Conservation (phyloP, 768 basidiomycete species). For the Psilocybe cyanescens region DNA sequence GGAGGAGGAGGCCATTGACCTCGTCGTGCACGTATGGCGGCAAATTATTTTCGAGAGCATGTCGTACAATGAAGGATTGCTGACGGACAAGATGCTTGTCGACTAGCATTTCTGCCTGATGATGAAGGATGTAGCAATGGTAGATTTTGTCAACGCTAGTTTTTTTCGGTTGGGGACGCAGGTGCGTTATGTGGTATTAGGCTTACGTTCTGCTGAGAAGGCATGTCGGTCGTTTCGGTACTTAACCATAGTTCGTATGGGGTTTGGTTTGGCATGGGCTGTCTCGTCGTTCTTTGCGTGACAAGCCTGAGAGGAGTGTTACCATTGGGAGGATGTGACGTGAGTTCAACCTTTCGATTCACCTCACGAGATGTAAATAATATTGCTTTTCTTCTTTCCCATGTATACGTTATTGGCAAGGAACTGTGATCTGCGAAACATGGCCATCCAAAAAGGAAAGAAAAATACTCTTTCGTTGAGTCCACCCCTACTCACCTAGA, state of each 20-base stretch:
- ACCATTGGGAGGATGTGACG: conserved; percentile 33
- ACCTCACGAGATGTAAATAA: conserved; percentile 49
- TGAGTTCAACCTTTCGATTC: conserved; percentile 62
- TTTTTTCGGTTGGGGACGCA: conserved; percentile 40
- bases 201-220: conserved; percentile 47
- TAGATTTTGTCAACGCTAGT: conserved; percentile 29
- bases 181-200: conserved; percentile 67
- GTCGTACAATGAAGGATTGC: conserved; percentile 88
- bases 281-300: conserved; percentile 20
- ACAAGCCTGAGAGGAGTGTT: conserved; percentile 26
- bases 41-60: conserved; percentile 95
- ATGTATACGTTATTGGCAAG: conserved; percentile 16
- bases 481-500: conserved; percentile 13
- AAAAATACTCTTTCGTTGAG: conserved; percentile 12
- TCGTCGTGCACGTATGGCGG: conserved; percentile 83
- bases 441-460: not conserved
- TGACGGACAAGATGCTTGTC: conserved; percentile 84
- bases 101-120: conserved; percentile 45
- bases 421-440: conserved; percentile 8
- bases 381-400: conserved; percentile 36
- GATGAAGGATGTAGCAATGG: too few relatives aligned
- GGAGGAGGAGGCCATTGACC: conserved; percentile 87
- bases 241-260: conserved; percentile 27
- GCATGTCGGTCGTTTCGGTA: conserved; percentile 36
- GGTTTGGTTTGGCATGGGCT: conserved; percentile 25